A percentile compares a stretch with the other conserved stretches of the same genome.
Conservation (phyloP, 2,329 filamentous ascomycete species). For the Fusarium sp. region DNA sequence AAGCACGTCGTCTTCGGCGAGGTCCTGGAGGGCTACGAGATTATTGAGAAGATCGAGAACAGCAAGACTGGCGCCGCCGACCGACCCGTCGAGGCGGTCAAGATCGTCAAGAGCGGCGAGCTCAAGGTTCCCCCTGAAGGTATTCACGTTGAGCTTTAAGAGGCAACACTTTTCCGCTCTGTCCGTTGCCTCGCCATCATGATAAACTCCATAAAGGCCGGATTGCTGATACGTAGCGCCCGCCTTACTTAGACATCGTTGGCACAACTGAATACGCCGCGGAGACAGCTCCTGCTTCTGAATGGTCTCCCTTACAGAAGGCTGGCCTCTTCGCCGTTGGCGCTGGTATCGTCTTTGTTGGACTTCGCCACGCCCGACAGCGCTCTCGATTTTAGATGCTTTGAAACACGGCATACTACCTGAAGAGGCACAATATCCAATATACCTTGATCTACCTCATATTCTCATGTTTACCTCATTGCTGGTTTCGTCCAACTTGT, state of each 20-base stretch:
- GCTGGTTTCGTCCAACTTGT: not conserved
- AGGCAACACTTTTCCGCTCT: slow-evolving; percentile 41
- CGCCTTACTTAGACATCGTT: slow-evolving; percentile 42
- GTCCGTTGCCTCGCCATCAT: slow-evolving; percentile 35
- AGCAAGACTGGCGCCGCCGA: slow-evolving; percentile 69
- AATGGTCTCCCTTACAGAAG: slow-evolving; percentile 40
- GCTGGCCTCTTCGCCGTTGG: slow-evolving; percentile 34
- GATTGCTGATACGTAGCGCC: slow-evolving; percentile 49
- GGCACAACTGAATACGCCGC: slow-evolving; percentile 38
- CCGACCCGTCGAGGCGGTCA: slow-evolving; percentile 74
- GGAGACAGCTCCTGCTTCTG: slow-evolving; percentile 17
- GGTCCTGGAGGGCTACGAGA: slow-evolving; percentile 84
- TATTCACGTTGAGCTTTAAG: slow-evolving; percentile 90
- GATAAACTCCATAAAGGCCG: slow-evolving; percentile 22
- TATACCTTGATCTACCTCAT: slow-evolving; percentile 8
- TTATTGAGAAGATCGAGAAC: slow-evolving; percentile 82
- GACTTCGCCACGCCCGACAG: slow-evolving; percentile 35
- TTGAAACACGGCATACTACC: slow-evolving; percentile 2
- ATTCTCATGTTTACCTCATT: not conserved
- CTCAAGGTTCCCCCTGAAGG: slow-evolving; percentile 86
- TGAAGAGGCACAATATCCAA: slow-evolving; percentile 21
- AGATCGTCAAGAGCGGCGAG: slow-evolving; percentile 85
- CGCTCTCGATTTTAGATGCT: slow-evolving; percentile 32
- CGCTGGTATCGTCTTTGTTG: slow-evolving; percentile 36
- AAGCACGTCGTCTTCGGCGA: slow-evolving; percentile 89